Evolutionary conservation across 2,329 filamentous ascomycete species (phyloP).

Genomic region (Periconia sp.): DNA sequence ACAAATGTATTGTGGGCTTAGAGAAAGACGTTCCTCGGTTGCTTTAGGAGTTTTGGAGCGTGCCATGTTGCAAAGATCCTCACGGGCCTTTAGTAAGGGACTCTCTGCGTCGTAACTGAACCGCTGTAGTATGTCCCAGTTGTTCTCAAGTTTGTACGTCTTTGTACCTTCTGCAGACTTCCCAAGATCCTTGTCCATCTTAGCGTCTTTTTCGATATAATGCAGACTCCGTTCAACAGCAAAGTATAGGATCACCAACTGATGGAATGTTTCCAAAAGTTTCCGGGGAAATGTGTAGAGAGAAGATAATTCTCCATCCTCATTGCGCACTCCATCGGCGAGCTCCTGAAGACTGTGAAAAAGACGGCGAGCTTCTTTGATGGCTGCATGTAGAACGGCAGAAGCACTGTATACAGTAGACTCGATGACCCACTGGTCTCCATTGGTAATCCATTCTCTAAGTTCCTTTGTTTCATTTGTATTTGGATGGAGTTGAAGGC

Average conservation of each 20-base stretch:
- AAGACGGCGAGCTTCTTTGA: constrained; percentile 11
- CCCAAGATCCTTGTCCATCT: background rate
- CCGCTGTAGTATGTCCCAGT: constrained; percentile 8
- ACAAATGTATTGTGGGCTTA: constrained; percentile 31
- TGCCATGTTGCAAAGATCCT: constrained; percentile 31
- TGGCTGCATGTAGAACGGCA: constrained; percentile 18
- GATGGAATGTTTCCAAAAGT: constrained; percentile 24
- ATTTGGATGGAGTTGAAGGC: background rate
- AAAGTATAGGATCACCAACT: constrained; percentile 26
- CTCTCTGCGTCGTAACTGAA: constrained; percentile 19
- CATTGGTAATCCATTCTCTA: constrained; percentile 25
- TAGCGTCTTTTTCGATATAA: constrained; percentile 10
- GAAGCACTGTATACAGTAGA: constrained; percentile 15
- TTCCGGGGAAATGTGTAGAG: constrained; percentile 26
- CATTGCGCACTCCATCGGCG: constrained; percentile 26
- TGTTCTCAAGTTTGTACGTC: background rate
- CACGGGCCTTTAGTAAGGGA: constrained; percentile 16
- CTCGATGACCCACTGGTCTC: constrained; percentile 22
- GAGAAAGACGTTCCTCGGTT: constrained; percentile 18
- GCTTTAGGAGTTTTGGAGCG: constrained; percentile 12
- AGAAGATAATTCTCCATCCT: constrained; percentile 25
- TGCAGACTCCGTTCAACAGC: constrained; percentile 29
- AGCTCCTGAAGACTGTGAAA: constrained; percentile 21
- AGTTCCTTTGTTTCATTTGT: constrained; percentile 2
- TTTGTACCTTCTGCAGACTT: constrained; percentile 6